Base-by-base conservation (phyloP, 805 yeast genomes). In the Zygosaccharomyces bailii region DNA sequence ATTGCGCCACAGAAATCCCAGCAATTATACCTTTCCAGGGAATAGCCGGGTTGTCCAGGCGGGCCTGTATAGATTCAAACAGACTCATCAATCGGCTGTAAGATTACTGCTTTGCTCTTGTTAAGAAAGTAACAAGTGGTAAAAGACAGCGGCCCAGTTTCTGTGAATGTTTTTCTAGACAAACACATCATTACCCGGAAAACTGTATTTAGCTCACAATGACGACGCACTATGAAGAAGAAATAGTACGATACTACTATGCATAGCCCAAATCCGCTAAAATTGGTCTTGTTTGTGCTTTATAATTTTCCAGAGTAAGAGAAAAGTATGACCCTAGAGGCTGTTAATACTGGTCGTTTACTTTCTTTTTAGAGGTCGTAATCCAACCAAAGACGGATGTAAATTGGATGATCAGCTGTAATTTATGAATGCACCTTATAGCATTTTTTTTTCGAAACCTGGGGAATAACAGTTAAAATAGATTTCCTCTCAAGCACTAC, bases 21-120 rank as follows among this genome's bases (percentile, higher is more conserved):
- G 85, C 63, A 37, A 91, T 78, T 34, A 90, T 70, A 9, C 73
- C 57, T 60, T 87, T 88, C 96, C 96, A 93, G 49, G 88, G 76
- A 56, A 87, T 76, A 11, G 74, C 72, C 3, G 93, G 82, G 39
- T 67, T 70, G 60, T 88, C 96, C 48, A 84, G 68, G 25, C 76
- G 65, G 2, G 73, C 58, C 48, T 81, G 76, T 9, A 80, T 62
- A 17, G 45, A 37, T 32, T 45, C 49, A 23, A 48, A 45, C 23
- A 48, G 44, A 11, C 43, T 43, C 52, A 48, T 48, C 5, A 10
- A 13, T 6, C n/a, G n/a, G 20, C 20, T 16, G n/a, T 16, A 13
- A 16, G 6, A 7, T 37, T 24, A 5, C 11, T 37, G 5, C 14
- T 23, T 16, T n/a, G 11, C 13, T 27, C 13, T 27, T 10, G 13